A percentile compares a stretch with the other conserved stretches of the same genome.
Conservation (phyloP, 2,329 filamentous ascomycete species). For the Pseudogymnoascus sp. region DNA sequence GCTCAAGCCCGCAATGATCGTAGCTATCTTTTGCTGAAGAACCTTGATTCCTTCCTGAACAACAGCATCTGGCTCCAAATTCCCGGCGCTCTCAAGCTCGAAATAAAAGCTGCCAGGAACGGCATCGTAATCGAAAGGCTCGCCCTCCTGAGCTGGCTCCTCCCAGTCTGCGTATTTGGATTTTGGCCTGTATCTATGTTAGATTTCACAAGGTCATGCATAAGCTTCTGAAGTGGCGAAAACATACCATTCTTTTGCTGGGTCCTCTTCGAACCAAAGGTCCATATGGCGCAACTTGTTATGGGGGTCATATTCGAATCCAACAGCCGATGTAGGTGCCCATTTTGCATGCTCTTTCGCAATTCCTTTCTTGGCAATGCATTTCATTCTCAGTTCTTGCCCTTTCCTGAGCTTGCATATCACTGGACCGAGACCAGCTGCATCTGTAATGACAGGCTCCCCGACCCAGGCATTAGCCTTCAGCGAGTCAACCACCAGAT, state of each 20-base stretch:
- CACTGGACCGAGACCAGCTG: constrained; percentile 71
- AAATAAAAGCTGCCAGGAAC: constrained; percentile 82
- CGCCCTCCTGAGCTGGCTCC: constrained; percentile 70
- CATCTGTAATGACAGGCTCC: constrained; percentile 74
- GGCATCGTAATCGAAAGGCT: constrained; percentile 86
- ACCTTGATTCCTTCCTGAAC: constrained; percentile 82
- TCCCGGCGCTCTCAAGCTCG: constrained; percentile 83
- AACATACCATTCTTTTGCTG: constrained; percentile 74
- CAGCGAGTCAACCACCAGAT: constrained; percentile 66
- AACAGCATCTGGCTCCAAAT: constrained; percentile 81
- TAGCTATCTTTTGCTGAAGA: constrained; percentile 83
- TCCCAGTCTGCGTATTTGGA: constrained; percentile 75
- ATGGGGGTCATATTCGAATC: constrained; percentile 96
- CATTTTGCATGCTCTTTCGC: constrained; percentile 99
- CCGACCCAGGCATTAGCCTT: constrained; percentile 70
- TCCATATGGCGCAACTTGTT: constrained; percentile 91
- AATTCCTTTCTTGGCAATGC: constrained; percentile 96
- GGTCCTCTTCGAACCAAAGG: constrained; percentile 88
- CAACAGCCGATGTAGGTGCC: constrained; percentile 85
- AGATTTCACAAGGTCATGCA: constrained; percentile 2
- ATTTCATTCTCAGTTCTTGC: constrained; percentile 84
- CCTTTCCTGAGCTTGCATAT: constrained; percentile 86
- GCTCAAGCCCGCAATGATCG: constrained; percentile 62
- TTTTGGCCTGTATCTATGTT: constrained; percentile 57
- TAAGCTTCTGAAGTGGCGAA: neutral